A percentile compares a stretch with the other conserved stretches of the same genome.
Conservation (phyloP, 2,329 filamentous ascomycete genomes). For the Aspergillus intermedius region DNA sequence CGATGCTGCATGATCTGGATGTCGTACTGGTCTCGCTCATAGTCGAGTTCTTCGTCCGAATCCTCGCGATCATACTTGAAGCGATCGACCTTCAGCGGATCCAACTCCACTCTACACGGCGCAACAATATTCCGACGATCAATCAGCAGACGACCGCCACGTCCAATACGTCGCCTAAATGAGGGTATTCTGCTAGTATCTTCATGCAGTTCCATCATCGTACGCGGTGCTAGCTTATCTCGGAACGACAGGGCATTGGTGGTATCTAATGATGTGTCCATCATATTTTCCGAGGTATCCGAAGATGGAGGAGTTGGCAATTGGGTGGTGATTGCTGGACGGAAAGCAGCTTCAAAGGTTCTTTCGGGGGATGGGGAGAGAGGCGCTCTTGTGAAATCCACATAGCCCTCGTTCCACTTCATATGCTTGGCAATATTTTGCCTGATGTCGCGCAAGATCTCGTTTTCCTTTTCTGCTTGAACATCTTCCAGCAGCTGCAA, state of each 20-base stretch:
- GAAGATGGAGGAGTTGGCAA: slow-evolving; percentile 49
- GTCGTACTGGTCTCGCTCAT: slow-evolving; percentile 66
- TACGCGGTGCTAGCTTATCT: slow-evolving; percentile 36
- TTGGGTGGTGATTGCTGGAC: slow-evolving; percentile 61
- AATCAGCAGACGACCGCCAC: slow-evolving; percentile 78
- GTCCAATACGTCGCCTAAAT: slow-evolving; percentile 77
- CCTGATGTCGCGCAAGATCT: slow-evolving; percentile 75
- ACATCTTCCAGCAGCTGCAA: slow-evolving; percentile 70
- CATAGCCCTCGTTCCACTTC: slow-evolving; percentile 83
- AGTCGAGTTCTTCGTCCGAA: slow-evolving; percentile 66
- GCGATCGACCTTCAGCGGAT: slow-evolving; percentile 54
- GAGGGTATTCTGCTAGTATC: slow-evolving; percentile 50
- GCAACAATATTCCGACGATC: slow-evolving; percentile 68
- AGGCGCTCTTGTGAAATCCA: slow-evolving; percentile 80
- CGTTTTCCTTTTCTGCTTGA: slow-evolving; percentile 71
- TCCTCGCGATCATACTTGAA: slow-evolving; percentile 88
- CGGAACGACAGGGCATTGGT: slow-evolving; percentile 24
- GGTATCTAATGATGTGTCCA: slow-evolving; percentile 32
- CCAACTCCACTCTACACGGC: slow-evolving; percentile 42
- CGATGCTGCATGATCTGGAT: slow-evolving; percentile 53
- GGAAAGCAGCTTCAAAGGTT: slow-evolving; percentile 57
- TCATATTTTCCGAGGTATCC: slow-evolving; percentile 40
- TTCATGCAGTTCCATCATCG: slow-evolving; percentile 39
- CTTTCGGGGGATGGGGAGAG: slow-evolving; percentile 70
- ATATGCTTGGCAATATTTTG: slow-evolving; percentile 80